Conservation (phyloP, 768 basidiomycete species). For the Pleurotus platypus region DNA sequence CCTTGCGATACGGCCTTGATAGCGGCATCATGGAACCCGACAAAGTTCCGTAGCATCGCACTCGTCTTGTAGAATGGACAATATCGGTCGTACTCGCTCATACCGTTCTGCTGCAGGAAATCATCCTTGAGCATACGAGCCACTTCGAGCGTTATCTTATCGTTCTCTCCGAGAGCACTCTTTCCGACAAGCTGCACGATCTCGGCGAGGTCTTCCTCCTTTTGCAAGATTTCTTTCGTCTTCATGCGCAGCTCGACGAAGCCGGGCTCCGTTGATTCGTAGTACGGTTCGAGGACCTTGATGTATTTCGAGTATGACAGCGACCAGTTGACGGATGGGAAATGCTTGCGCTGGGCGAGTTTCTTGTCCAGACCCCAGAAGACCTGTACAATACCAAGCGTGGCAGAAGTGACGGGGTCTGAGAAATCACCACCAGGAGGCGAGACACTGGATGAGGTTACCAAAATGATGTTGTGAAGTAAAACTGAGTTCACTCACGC, state of each 20-base stretch:
- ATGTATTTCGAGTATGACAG: conserved; percentile 99
- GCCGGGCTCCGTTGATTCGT: conserved; percentile 88
- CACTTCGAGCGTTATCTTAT: conserved; percentile 98
- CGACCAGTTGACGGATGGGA: conserved; percentile 99
- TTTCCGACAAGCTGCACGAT: conserved; percentile 99
- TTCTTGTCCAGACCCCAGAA: conserved; percentile 99
- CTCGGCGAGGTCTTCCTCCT: conserved; percentile 97
- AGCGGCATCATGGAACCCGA: conserved; percentile 90
- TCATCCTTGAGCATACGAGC: conserved; percentile 97
- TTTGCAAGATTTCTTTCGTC: conserved; percentile 96
- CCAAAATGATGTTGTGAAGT: neutral
- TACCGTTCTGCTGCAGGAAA: conserved; percentile 97
- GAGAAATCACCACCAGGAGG: conserved; percentile 99
- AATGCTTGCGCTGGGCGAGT: conserved; percentile 97
- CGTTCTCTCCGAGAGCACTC: conserved; percentile 92
- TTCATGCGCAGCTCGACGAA: conserved; percentile 90
- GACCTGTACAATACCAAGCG: conserved; percentile 97
- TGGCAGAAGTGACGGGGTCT: conserved; percentile 96
- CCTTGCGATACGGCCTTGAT: conserved; percentile 79
- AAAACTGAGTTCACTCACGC: conserved; percentile 60
- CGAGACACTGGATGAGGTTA: conserved; percentile 63
- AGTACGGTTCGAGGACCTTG: conserved; percentile 89
- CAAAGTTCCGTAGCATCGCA: conserved; percentile 93
- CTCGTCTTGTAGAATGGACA: conserved; percentile 99
- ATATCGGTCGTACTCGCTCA: conserved; percentile 95